phyloP scores from a whole-genome alignment of 2,329 filamentous ascomycete species.

The Harringtonia lauricola region DNA sequence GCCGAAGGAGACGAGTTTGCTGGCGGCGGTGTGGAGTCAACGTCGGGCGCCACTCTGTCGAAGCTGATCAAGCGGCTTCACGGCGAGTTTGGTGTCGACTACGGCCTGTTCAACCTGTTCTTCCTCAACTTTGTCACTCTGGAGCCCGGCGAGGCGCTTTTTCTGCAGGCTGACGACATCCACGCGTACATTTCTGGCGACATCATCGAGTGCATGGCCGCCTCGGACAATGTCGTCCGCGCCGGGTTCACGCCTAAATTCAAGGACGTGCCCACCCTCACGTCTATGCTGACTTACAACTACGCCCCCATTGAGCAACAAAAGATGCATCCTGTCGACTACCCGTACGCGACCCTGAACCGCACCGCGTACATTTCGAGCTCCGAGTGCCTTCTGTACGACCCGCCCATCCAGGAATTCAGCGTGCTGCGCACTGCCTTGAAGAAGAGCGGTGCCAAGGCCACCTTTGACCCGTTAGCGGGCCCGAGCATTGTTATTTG shows the following conservation, averaged over 20 bases:
- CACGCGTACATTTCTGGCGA: slow-evolving; percentile 90
- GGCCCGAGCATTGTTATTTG: slow-evolving; percentile 92
- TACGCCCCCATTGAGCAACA: slow-evolving; percentile 92
- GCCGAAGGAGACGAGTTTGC: slow-evolving; percentile 56
- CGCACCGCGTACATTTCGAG: slow-evolving; percentile 68
- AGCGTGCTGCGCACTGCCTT: slow-evolving; percentile 75
- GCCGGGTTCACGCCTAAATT: slow-evolving; percentile 98
- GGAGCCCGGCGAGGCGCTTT: slow-evolving; percentile 83
- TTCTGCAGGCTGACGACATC: slow-evolving; percentile 92
- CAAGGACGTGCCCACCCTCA: slow-evolving; percentile 86
- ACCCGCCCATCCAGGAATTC: slow-evolving; percentile 96
- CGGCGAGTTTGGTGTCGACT: slow-evolving; percentile 75
- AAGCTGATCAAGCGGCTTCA: slow-evolving; percentile 70
- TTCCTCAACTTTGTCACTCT: slow-evolving; percentile 94
- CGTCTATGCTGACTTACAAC: slow-evolving; percentile 86
- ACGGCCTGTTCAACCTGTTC: slow-evolving; percentile 91
- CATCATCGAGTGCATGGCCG: slow-evolving; percentile 98
- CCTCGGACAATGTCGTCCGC: slow-evolving; percentile 96
- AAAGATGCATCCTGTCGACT: slow-evolving; percentile 79
- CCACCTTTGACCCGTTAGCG: slow-evolving; percentile 74
- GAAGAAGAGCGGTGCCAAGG: slow-evolving; percentile 62
- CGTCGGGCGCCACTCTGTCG: slow-evolving; percentile 58
- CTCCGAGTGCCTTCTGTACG: slow-evolving; percentile 67
- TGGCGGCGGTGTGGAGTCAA: slow-evolving; percentile 56
- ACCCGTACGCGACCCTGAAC: slow-evolving; percentile 77